phyloP scores from a whole-genome alignment of 805 yeast species.

The Kluyveromyces aestuarii region DNA sequence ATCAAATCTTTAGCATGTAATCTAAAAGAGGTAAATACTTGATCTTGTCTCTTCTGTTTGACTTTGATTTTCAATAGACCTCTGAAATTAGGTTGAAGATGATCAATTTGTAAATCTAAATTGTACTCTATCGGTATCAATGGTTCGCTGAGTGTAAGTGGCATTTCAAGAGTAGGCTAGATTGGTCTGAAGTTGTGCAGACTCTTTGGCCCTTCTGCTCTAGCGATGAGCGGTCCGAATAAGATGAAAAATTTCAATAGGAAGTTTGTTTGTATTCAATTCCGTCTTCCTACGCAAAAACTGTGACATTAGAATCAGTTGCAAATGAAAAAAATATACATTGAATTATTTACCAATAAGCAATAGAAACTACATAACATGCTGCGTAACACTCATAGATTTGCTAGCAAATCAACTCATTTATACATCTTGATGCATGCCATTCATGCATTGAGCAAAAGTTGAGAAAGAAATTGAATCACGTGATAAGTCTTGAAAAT shows the following conservation, averaged over 20 bases:
- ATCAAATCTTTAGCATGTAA: conserved; percentile 25
- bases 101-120: conserved; percentile 33
- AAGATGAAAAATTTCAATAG: too few relatives aligned
- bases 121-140: conserved; percentile 29
- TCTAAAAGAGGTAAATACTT: conserved; percentile 6
- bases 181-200: too few relatives aligned
- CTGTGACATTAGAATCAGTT: too few relatives aligned
- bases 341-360: too few relatives aligned
- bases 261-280: too few relatives aligned
- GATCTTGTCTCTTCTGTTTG: conserved; percentile 1
- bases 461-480: background rate
- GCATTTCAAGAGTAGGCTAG: background rate
- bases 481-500: background rate
- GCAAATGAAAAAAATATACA: too few relatives aligned
- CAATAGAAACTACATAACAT: too few relatives aligned
- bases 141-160: conserved; percentile 16
- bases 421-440: background rate
- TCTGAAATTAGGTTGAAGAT: conserved; percentile 38
- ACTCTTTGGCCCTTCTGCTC: too few relatives aligned
- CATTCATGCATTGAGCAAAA: background rate
- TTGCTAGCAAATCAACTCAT: too few relatives aligned
- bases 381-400: too few relatives aligned
- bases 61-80: conserved; percentile 24
- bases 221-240: background rate
- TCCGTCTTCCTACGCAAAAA: too few relatives aligned